Base-by-base conservation (phyloP, 2,329 filamentous ascomycete genomes). In the Botrytis porri region DNA sequence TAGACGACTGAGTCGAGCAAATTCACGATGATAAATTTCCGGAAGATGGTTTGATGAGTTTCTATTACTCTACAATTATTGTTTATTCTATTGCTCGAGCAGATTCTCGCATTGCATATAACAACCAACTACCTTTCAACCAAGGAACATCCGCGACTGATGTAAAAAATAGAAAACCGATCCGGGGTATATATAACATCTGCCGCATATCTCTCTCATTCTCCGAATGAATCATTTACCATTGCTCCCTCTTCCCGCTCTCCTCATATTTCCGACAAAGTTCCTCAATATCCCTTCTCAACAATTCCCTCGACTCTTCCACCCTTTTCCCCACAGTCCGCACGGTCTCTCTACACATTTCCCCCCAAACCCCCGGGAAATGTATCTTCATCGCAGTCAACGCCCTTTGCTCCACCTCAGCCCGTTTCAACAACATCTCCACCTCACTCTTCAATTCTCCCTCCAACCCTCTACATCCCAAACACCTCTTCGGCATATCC, bases 181-280 rank as follows among this genome's bases (percentile, higher is more conserved):
- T 6, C 45, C 64, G 45, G n/a, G 64, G 48, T 54, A 54, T 32
- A 25, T 9, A 45, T 41, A 14, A n/a, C 20, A 35, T 35, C 20
- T 35, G 35, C 18, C 22, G 43, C 41, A 66, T 14, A 32, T 45
- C 29, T 35, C 35, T 37, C 32, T 29, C 41, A 25, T 14, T n/a
- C 35, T 48, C 48, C 16, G 25, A 14, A 66, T 22, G 9, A 37
- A n/a, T 54, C 51, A 63, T 62, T 73, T 59, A 77, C 75, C 77
- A 77, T 73, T 75, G 43, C 77, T 9, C 80, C 79, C 74, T 71
- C 32, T 60, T 57, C 25, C 67, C 61, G 59, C 81, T 78, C 73
- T 76, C 75, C 73, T 83, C 82, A 61, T 75, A 73, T 64, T 78
- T 76, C 43, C 74, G 72, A 29, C 73, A 74, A 32, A 77, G 59